Conservation (phyloP, 495 filamentous ascomycete species). For the Xylaria venustula region DNA sequence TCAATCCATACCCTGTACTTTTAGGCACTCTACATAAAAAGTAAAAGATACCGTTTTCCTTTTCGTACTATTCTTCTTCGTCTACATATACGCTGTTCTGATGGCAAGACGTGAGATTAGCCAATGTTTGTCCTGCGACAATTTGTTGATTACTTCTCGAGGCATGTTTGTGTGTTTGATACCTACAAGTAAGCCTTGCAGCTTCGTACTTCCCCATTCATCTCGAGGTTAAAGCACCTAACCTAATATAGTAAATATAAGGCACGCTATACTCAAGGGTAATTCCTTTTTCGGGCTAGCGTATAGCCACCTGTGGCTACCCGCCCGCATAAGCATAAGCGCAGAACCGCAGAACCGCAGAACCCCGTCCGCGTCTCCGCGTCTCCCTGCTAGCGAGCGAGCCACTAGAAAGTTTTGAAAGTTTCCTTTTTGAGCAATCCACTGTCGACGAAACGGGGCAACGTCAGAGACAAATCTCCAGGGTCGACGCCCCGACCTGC, state of each 20-base stretch:
- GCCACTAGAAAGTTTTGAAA: slow-evolving; percentile 10
- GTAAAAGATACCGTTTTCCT: too few species aligned
- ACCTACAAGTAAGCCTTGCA: background rate
- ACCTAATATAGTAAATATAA: too few species aligned
- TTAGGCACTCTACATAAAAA: too few species aligned
- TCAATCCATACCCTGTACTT: too few species aligned
- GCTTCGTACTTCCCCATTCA: too few species aligned
- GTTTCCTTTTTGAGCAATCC: background rate
- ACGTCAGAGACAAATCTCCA: background rate
- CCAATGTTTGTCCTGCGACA: background rate
- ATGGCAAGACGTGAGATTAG: background rate
- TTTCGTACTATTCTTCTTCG: too few species aligned
- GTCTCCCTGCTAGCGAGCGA: slow-evolving; percentile 4
- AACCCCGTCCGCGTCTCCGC: background rate
- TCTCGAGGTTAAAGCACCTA: too few species aligned
- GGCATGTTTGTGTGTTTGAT: background rate
- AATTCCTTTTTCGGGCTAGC: slow-evolving; percentile 2
- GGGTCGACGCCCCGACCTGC: background rate
- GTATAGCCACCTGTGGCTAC: slow-evolving; percentile 1
- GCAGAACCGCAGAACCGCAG: background rate
- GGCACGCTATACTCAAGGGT: background rate
- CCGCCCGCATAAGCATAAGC: background rate
- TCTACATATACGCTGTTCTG: background rate
- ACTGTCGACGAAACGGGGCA: background rate
- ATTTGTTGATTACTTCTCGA: background rate